These are phyloP conservation scores for Pythium aquatile DNA, from an alignment of 352 stramenopile genomes.

Conservation along the genomic window DNA sequence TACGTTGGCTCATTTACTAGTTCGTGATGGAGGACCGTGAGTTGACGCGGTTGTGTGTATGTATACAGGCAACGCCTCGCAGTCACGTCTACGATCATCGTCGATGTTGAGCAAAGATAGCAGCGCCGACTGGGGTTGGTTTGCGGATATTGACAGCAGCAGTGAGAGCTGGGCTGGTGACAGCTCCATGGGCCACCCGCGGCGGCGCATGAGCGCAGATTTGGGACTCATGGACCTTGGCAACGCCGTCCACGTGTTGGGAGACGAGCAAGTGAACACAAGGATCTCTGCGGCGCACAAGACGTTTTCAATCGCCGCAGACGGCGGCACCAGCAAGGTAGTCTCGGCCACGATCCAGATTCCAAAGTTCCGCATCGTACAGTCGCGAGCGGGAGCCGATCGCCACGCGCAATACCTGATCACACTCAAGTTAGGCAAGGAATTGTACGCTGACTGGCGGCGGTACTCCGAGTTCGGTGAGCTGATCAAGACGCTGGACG, in stretches of 20 bases:
- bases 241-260: constrained; percentile 66
- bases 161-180: constrained; percentile 80
- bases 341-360: constrained; percentile 80
- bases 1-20: constrained; percentile 23
- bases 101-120: constrained; percentile 74
- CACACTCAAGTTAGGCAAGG: constrained; percentile 84
- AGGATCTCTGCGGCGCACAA: constrained; percentile 84
- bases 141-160: constrained; percentile 86
- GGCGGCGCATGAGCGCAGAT: constrained; percentile 68
- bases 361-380: constrained; percentile 87
- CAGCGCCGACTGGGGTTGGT: constrained; percentile 87
- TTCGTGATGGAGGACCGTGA: background rate
- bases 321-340: constrained; percentile 71
- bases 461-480: constrained; percentile 89
- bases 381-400: constrained; percentile 74
- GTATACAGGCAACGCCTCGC: constrained; percentile 19
- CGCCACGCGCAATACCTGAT: constrained; percentile 88
- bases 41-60: constrained; percentile 26
- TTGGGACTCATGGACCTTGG: constrained; percentile 63
- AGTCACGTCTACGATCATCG: constrained; percentile 57
- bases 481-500: constrained; percentile 74
- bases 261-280: constrained; percentile 83
- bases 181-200: constrained; percentile 56
- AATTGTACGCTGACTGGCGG: constrained; percentile 85
- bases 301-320: constrained; percentile 73